Evolutionary conservation across 345 rosid species (phyloP), one percentile per base, ranked within the genome.

Genomic region (Salix caprea): DNA sequence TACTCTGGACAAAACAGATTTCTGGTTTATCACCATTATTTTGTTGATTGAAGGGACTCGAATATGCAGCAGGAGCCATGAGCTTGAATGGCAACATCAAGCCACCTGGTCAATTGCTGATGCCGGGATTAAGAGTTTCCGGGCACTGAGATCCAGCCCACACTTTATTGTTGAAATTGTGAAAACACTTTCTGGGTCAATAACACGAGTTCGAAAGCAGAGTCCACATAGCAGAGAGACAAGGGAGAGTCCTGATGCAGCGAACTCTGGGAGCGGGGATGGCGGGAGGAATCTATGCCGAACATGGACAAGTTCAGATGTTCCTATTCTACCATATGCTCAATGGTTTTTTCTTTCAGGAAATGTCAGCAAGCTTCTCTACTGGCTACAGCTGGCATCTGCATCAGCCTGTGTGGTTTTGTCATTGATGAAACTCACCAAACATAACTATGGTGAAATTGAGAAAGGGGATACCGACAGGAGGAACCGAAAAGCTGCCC

Each of bases 31-130:
- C 75, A 94, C 98, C 44, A 50, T 90, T 58, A 92, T 92, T 50
- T 82, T 92, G 78, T 77, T 94, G 79, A 88, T 94, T 14, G 98
- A 94, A 78, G 93, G 98, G 13, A 84, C 98, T 5, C 75, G 97
- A 19, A 94, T 92, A 40, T 94, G 90, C 84, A 90, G 98, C 86
- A 84, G 97, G 74, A 92, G 97, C 72, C 97, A 89, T 36, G 97
- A 94, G 85, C 93, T 94, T 6, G 98, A 94, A 78, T 94, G 96
- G 97, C 98, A 94, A 73, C 94, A 91, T 52, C 97, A 94, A 48
- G 92, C 92, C 21, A 92, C 98, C 3, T 91, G 97, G 98, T 85
- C 97, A 2, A 77, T 91, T 1, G 39, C 96, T 0, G 91, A 85
- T 64, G 91, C 86, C 0, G 94, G 97, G 37, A 85, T 89, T 39